A percentile compares a stretch with the other conserved stretches of the same genome.
These are phyloP conservation scores for Kodamaea hsintzibuensis DNA, from an alignment of 805 yeast species.

Conservation along the genomic window DNA sequence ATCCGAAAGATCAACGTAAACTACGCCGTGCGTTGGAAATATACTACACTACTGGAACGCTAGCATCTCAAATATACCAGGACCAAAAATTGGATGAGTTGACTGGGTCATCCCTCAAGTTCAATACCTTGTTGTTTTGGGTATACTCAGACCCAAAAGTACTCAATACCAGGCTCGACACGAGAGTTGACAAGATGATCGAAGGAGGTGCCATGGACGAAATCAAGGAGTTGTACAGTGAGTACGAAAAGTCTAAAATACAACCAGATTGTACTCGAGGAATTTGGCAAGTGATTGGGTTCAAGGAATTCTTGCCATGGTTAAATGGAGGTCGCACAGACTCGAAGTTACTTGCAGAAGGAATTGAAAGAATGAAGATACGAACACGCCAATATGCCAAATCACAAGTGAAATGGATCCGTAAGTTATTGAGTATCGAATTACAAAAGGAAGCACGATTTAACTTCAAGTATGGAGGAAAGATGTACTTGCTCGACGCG, in stretches of 20 bases:
- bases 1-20: constrained; percentile 85
- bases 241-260: constrained; percentile 33
- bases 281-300: constrained; percentile 93
- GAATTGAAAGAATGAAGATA: constrained; percentile 76
- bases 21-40: constrained; percentile 81
- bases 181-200: constrained; percentile 84
- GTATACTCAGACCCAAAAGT: constrained; percentile 63
- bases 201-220: constrained; percentile 68
- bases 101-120: constrained; percentile 52
- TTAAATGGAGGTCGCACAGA: constrained; percentile 24
- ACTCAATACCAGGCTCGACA: constrained; percentile 66
- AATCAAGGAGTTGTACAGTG: constrained; percentile 56
- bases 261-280: constrained; percentile 66
- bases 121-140: constrained; percentile 77
- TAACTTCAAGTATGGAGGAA: constrained; percentile 58
- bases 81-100: constrained; percentile 51
- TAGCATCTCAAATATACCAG: constrained; percentile 69
- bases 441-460: constrained; percentile 47
- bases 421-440: constrained; percentile 65
- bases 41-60: constrained; percentile 61
- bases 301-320: constrained; percentile 85
- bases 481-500: constrained; percentile 72
- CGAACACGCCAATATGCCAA: constrained; percentile 86
- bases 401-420: constrained; percentile 89
- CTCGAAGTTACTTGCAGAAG: constrained; percentile 33